Conservation (phyloP, 1,139 yeast genomes). For the Candida dubliniensis region DNA sequence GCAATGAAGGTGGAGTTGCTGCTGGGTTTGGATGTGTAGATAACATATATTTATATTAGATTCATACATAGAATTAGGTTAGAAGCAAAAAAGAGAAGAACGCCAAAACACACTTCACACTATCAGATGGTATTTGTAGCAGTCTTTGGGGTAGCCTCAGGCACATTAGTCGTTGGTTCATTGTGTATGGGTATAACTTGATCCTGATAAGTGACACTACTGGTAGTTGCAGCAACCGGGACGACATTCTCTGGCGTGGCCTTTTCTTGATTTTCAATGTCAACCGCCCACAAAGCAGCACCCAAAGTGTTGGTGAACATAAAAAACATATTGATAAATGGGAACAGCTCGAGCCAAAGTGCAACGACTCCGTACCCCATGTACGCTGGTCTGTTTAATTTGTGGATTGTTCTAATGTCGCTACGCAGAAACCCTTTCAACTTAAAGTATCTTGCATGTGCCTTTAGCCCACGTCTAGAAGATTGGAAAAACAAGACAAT, state of each 20-base stretch:
- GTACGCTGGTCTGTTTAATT: conserved; percentile 32
- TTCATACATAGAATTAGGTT: not conserved
- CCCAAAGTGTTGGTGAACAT: conserved; percentile 68
- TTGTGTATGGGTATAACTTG: conserved; percentile 1
- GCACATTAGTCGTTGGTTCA: conserved; percentile 10
- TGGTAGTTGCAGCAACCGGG: not conserved
- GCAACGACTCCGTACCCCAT: conserved; percentile 61
- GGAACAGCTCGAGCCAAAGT: conserved; percentile 58
- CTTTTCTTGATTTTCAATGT: conserved; percentile 23
- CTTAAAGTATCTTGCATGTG: conserved; percentile 61
- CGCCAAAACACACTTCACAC: not conserved
- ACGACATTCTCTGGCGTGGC: conserved; percentile 1
- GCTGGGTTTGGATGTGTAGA: conserved; percentile 98
- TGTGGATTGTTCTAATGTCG: conserved; percentile 32
- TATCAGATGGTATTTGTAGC: not conserved
- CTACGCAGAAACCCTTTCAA: conserved; percentile 54
- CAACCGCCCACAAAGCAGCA: conserved; percentile 70
- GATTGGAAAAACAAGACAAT: conserved; percentile 55
- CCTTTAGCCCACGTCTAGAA: conserved; percentile 55
- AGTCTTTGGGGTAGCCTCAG: not conserved
- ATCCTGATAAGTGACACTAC: not conserved
- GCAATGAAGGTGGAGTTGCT: conserved; percentile 97
- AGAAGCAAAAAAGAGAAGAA: not conserved
- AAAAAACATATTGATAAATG: conserved; percentile 59
- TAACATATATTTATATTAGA: conserved; percentile 51